Evolutionary conservation across 176 grass and related monocot species (phyloP), one percentile per base, ranked within the genome.

Genomic region (Thalia dealbata): DNA sequence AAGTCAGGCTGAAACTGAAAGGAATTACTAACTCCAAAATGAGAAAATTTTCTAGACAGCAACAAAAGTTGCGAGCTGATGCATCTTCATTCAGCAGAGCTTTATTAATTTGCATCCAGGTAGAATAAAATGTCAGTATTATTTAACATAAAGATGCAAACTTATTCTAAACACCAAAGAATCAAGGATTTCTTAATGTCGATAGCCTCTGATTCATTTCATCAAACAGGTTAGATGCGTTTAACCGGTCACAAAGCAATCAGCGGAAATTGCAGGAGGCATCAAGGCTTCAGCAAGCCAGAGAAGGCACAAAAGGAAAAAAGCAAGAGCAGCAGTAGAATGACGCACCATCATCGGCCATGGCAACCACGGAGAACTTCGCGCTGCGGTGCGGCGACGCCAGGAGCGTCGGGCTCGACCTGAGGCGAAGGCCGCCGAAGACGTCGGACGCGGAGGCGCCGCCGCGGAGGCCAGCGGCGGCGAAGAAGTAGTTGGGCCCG

Each of bases 281-380:
- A 15, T n/a, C 43, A 43, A 67, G 14, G 30, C 5, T 30, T 18
- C 22, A 54, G 51, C 11, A 70, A 44, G 16, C 29, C 6, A 43
- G 23, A 77, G 24, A 22, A 73, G 25, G 32, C 50, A n/a, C 15
- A 67, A 67, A 14, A 70, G 44, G 3, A n/a, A 38, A 67, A 48
- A 41, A 48, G 32, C 19, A 67, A 11, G n/a, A 19, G 16, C 27
- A 13, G 50, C 10, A 22, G 6, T 15, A 27, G 29, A 10, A 44
- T 67, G 25, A 32, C 83, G 76, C 76, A 93, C 90, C 95, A 56
- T 77, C 86, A n/a, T 60, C 81, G 15, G 90, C 87, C 87, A 93
- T 93, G 75, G 87, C 87, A 46, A 91, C 67, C 64, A 93, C 90
- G 14, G 83, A 93, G 25, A 84, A 75, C 43, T 77, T 79, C 71